A percentile compares a stretch with the other conserved stretches of the same genome.
Evolutionary conservation across 2,329 filamentous ascomycete genomes (phyloP).

Genomic region (Fusarium pseudonygamai): DNA sequence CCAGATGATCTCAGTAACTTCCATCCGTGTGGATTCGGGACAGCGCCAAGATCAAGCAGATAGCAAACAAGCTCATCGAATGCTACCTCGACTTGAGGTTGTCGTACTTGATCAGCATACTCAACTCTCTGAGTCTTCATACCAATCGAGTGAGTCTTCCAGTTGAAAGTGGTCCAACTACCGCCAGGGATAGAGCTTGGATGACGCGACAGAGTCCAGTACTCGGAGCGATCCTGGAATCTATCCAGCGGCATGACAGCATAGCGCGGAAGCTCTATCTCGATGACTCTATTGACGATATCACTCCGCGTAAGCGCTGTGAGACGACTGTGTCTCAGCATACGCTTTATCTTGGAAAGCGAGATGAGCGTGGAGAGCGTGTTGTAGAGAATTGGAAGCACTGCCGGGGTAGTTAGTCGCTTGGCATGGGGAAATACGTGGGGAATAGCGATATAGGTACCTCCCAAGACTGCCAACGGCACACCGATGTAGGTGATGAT

Average conservation of each 20-base stretch:
- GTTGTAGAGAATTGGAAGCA: conserved; percentile 74
- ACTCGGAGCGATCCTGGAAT: conserved; percentile 60
- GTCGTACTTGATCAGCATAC: conserved; percentile 65
- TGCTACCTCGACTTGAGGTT: conserved; percentile 61
- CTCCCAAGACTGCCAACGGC: conserved; percentile 65
- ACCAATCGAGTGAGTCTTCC: conserved; percentile 70
- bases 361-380: conserved; percentile 68
- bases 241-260: conserved; percentile 70
- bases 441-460: conserved; percentile 1
- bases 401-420: conserved; percentile 37
- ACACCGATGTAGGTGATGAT: conserved; percentile 67
- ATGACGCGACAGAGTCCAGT: conserved; percentile 65
- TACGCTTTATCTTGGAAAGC: conserved; percentile 67
- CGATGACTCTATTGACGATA: conserved; percentile 72
- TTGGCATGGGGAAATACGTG: background rate
- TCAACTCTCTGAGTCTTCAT: conserved; percentile 70
- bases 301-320: conserved; percentile 70
- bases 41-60: conserved; percentile 69
- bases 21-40: conserved; percentile 68
- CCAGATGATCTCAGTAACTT: conserved; percentile 65
- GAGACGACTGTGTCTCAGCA: conserved; percentile 65
- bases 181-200: conserved; percentile 67
- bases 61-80: conserved; percentile 71
- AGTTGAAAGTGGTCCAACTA: conserved; percentile 72
- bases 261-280: conserved; percentile 72